Conservation (phyloP, 2,329 filamentous ascomycete species). For the Pseudonectria foliicola region DNA sequence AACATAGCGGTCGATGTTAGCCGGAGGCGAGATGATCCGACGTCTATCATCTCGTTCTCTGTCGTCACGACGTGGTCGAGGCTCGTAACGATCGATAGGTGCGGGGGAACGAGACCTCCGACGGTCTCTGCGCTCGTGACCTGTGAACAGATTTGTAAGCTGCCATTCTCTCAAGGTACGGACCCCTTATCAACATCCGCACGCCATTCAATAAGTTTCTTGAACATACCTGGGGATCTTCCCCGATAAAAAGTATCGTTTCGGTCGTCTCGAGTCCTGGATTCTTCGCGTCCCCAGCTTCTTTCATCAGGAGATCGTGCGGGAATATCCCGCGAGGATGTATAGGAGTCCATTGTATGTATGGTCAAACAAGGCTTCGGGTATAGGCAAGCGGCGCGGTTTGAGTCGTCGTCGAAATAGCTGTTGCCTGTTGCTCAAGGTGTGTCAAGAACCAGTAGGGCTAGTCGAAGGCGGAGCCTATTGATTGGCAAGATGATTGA, state of each 20-base stretch:
- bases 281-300: slow-evolving; percentile 47
- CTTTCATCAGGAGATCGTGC: slow-evolving; percentile 48
- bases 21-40: slow-evolving; percentile 53
- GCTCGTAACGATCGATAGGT: slow-evolving; percentile 70
- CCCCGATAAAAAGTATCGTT: slow-evolving; percentile 57
- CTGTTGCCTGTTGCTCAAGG: slow-evolving; percentile 4
- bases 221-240: slow-evolving; percentile 61
- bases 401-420: slow-evolving; percentile 4
- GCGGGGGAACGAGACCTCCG: slow-evolving; percentile 64
- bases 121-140: slow-evolving; percentile 52
- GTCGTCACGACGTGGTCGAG: slow-evolving; percentile 62
- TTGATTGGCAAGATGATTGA: slow-evolving; percentile 45
- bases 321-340: slow-evolving; percentile 43
- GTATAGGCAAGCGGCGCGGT: slow-evolving; percentile 5
- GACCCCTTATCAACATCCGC: slow-evolving; percentile 1
- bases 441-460: slow-evolving; percentile 17
- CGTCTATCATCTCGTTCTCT: slow-evolving; percentile 56
- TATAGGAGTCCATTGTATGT: slow-evolving; percentile 46
- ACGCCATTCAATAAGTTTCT: not conserved
- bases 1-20: slow-evolving; percentile 79
- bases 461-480: slow-evolving; percentile 31
- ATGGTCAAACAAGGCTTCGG: slow-evolving; percentile 9
- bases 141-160: slow-evolving; percentile 26
- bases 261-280: slow-evolving; percentile 44
- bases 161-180: slow-evolving; percentile 4